Evolutionary conservation across 2,329 filamentous ascomycete genomes (phyloP), one percentile per base, ranked within the genome.

Genomic region (Sporothrix protearum): DNA sequence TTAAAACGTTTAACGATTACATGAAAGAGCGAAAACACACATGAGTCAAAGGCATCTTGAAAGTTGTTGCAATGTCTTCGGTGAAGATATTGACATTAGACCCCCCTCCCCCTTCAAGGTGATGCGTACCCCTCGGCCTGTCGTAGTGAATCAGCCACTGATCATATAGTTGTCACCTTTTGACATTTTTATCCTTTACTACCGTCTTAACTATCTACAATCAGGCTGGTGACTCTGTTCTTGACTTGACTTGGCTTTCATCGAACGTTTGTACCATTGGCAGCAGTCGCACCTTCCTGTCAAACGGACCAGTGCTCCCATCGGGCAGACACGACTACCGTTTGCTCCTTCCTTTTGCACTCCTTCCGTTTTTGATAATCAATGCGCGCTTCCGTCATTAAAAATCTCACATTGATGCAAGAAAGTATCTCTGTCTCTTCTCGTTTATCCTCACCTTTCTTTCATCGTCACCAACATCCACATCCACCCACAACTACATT

Each of bases 321-420:
- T 55, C 14, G 22, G 66, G 66, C 55, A 68, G 66, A 36, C 14
- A 19, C 53, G 39, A n/a, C 10, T 12, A 36, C 39, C 68, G 45
- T 67, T 67, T 67, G 64, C 64, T 51, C 39, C 12, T 69, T 49
- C 42, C 36, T 51, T 12, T 33, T 59, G 14, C 45, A 19, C 33
- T 8, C 4, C 25, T 22, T 33, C 42, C 39, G 7, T 10, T 9
- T 25, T 19, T 36, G 33, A 22, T 8, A 7, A 4, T 30, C 49
- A n/a, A 25, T n/a, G 14, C 67, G n/a, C n/a, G 14, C 19, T 19
- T 36, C 25, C 22, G 7, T 51, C 39, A 64, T 25, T 22, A 49
- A 19, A 3, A 5, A 10, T 16, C 30, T 25, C 22, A 12, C 19
- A 28, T 45, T 22, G 5, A 36, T 19, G 33, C 3, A 6, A 42